phyloP scores from a whole-genome alignment of 1,139 yeast species.

The Blastobotrys capitulatus region DNA sequence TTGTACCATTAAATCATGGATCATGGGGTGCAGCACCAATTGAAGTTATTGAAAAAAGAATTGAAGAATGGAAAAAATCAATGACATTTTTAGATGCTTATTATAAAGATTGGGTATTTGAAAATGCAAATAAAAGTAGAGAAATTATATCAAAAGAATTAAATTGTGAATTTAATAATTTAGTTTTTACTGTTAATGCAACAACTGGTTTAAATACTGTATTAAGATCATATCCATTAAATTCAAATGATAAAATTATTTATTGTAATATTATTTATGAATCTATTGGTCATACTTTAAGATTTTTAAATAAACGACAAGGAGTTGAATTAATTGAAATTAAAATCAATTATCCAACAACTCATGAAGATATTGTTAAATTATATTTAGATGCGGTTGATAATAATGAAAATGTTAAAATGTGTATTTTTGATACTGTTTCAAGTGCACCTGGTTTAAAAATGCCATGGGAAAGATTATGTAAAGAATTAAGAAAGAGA shows the following conservation, averaged over 20 bases:
- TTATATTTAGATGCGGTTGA: slow-evolving; percentile 32
- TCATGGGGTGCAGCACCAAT: slow-evolving; percentile 25
- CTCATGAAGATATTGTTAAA: slow-evolving; percentile 43
- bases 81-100: slow-evolving; percentile 42
- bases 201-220: slow-evolving; percentile 58
- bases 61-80: slow-evolving; percentile 24
- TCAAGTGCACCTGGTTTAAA: slow-evolving; percentile 59
- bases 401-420: slow-evolving; percentile 22
- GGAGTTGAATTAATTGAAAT: slow-evolving; percentile 45
- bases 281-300: slow-evolving; percentile 51
- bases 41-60: slow-evolving; percentile 18
- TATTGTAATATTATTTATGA: slow-evolving; percentile 50
- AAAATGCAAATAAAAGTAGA: slow-evolving; percentile 32
- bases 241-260: slow-evolving; percentile 50
- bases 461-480: slow-evolving; percentile 51
- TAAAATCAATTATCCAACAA: slow-evolving; percentile 45
- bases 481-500: slow-evolving; percentile 43
- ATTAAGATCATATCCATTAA: slow-evolving; percentile 49
- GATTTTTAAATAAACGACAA: slow-evolving; percentile 39
- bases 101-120: slow-evolving; percentile 26
- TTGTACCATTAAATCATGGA: slow-evolving; percentile 25
- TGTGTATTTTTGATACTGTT: slow-evolving; percentile 57
- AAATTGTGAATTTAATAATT: slow-evolving; percentile 39
- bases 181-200: slow-evolving; percentile 54
- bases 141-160: slow-evolving; percentile 38